phyloP scores from a whole-genome alignment of 441 rosid species.

The Pelargonium australe region DNA sequence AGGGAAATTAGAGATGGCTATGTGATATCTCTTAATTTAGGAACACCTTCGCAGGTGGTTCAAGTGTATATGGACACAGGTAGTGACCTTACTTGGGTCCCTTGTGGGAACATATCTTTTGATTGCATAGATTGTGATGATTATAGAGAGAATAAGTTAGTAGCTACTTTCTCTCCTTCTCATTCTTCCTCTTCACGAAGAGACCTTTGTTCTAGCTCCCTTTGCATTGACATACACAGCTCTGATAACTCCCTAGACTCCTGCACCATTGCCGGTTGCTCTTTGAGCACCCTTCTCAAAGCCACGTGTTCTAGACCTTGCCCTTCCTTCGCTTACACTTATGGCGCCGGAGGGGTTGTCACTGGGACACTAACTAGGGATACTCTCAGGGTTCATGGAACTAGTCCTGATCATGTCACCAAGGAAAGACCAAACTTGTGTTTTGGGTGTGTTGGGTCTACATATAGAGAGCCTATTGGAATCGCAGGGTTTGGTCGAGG shows the following conservation, averaged over 20 bases:
- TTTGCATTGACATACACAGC: slow-evolving; percentile 59
- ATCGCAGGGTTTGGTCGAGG: slow-evolving; percentile 85
- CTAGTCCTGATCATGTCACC: slow-evolving; percentile 18
- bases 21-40: slow-evolving; percentile 57
- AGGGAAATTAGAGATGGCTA: slow-evolving; percentile 72
- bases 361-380: slow-evolving; percentile 56
- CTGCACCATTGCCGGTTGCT: slow-evolving; percentile 64
- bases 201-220: slow-evolving; percentile 49
- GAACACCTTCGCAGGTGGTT: slow-evolving; percentile 69
- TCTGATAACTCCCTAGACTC: slow-evolving; percentile 64
- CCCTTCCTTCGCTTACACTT: slow-evolving; percentile 78
- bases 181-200: slow-evolving; percentile 48
- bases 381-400: slow-evolving; percentile 44
- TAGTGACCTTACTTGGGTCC: slow-evolving; percentile 88
- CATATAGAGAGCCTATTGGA: slow-evolving; percentile 66
- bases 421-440: slow-evolving; percentile 47
- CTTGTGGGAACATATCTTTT: slow-evolving; percentile 66
- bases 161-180: slow-evolving; percentile 50
- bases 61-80: slow-evolving; percentile 85
- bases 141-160: slow-evolving; percentile 35
- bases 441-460: slow-evolving; percentile 65
- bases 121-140: slow-evolving; percentile 69
- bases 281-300: slow-evolving; percentile 47
- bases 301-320: slow-evolving; percentile 59
- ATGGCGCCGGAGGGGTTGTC: slow-evolving; percentile 62